Base-by-base conservation (phyloP, 164 flowering plant species). In the Berberis thunbergii region DNA sequence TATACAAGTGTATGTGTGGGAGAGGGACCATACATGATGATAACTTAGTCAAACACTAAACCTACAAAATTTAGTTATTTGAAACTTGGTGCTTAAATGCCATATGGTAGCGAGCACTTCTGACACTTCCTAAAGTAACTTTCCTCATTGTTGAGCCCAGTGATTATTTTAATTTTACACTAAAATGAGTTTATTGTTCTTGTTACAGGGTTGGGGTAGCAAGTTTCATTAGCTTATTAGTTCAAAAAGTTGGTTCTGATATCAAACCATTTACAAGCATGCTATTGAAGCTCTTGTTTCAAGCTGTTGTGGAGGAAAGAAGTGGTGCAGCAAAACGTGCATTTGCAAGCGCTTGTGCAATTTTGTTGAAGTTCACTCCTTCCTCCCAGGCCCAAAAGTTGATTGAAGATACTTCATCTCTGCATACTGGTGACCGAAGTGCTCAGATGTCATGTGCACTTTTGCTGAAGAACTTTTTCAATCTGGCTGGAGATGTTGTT, bases 191-290 rank as follows among this genome's bases (percentile, higher is more conserved):
- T 26, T 55, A 3, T 38, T 55, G 41, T 9, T 55, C 42, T 39
- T 55, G 41, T 39, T 67, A 53, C 83, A 94, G 99, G 90, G 97
- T 94, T 59, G 99, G 99, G 38, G 85, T 94, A 54, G 97, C 99
- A 54, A 89, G 73, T 77, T 94, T 94, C 73, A 79, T 89, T 57
- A 81, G 77, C 77, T 79, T 86, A 67, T 74, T 94, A 64, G 86
- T 86, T 59, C 95, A 94, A 68, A 91, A 86, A 66, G 91, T 94
- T 67, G 86, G 86, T 44, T 54, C 42, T 49, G 91, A 83, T 70
- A 83, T 91, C 69, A 91, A 83, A 76, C 91, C 97, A 55, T 86
- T 76, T 75, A 78, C 96, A 52, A 74, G 62, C 75, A 78, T 70
- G 79, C 74, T 94, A 46, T 63, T 86, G 69, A 86, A 75, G 76